Evolutionary conservation across 2,329 filamentous ascomycete genomes (phyloP), one percentile per base, ranked within the genome.

Genomic region (Phyllosticta ampelicida): DNA sequence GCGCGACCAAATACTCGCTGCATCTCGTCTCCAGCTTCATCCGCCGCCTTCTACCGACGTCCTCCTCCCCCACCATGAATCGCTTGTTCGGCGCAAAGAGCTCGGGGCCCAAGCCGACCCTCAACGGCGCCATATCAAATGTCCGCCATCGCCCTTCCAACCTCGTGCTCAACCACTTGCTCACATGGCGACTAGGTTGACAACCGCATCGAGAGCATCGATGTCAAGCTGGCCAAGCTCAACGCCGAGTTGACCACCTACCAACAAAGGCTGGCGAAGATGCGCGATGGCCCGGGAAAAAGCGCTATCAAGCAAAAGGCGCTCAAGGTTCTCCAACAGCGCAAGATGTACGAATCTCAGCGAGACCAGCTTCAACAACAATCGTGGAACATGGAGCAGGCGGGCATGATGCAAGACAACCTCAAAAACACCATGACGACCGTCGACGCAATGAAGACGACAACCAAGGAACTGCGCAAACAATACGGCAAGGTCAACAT

Each of bases 371-470:
- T 97, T 56, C 88, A 95, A 75, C 82, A 86, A 63, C 94, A 99
- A 75, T 89, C 89, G 20, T 97, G 91, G 91, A 97, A 97, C 76
- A 96, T 99, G 91, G 91, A 97, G 76, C 91, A 96, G 75, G 91
- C 92, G 2, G 87, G 88, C 71, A 95, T 91, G 81, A 96, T 97
- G 92, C 90, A 95, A 77, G 92, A 97, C 75, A 97, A 97, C 70
- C 82, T 99, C 56, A 94, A 95, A 73, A 97, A 97, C 73, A 92
- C 94, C 62, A 96, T 96, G 91, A 95, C 90, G 18, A 96, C 94
- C 26, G 91, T 97, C 51, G 92, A 97, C 71, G 91, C 92, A 10
- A 92, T 99, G 83, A 95, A 96, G 81, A 90, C 87, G 1, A 96
- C 92, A 21, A 96, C 94, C 67, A 96, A 96, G 77, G 86, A 90